phyloP scores from a whole-genome alignment of 768 basidiomycete species.

The Termitomyces sp. region DNA sequence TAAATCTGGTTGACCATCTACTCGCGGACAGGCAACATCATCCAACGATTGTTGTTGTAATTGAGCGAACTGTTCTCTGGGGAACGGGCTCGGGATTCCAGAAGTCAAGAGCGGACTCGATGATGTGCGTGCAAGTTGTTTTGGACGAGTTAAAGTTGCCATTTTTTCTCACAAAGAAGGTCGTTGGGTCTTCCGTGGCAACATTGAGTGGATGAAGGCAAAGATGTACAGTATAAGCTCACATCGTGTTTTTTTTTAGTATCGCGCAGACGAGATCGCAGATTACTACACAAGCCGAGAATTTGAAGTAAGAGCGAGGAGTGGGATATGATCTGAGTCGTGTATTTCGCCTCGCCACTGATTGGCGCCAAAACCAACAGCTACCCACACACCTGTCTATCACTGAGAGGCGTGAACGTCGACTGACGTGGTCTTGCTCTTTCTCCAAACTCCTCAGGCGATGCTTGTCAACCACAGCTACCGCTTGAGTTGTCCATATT shows the following conservation, averaged over 20 bases:
- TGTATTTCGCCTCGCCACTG: not conserved
- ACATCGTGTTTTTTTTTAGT: not conserved
- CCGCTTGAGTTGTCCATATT: not conserved
- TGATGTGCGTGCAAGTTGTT: slow-evolving; percentile 17
- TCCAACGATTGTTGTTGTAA: slow-evolving; percentile 3
- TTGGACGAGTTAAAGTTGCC: slow-evolving; percentile 37
- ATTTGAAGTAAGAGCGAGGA: not conserved
- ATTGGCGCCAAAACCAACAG: not conserved
- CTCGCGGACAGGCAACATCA: not conserved
- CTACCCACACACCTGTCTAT: not conserved
- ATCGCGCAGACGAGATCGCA: not conserved
- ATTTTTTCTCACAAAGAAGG: slow-evolving; percentile 17
- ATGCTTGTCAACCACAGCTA: not conserved
- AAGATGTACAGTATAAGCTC: not conserved
- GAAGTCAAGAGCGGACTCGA: slow-evolving; percentile 22
- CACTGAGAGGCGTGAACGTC: not conserved
- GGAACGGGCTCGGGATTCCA: slow-evolving; percentile 36
- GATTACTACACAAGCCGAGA: not conserved
- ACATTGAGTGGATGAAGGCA: not conserved
- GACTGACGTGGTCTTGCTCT: not conserved
- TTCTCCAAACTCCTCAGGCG: not conserved
- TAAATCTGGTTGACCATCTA: slow-evolving; percentile 5
- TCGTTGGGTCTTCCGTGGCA: not conserved
- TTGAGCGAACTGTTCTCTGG: slow-evolving; percentile 27
- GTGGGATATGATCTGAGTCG: not conserved